Percentiles rank a stretch among this genome's conserved stretches.
Evolutionary conservation across 352 stramenopile genomes (phyloP).

Genomic region (Phytophthora podocarpi): DNA sequence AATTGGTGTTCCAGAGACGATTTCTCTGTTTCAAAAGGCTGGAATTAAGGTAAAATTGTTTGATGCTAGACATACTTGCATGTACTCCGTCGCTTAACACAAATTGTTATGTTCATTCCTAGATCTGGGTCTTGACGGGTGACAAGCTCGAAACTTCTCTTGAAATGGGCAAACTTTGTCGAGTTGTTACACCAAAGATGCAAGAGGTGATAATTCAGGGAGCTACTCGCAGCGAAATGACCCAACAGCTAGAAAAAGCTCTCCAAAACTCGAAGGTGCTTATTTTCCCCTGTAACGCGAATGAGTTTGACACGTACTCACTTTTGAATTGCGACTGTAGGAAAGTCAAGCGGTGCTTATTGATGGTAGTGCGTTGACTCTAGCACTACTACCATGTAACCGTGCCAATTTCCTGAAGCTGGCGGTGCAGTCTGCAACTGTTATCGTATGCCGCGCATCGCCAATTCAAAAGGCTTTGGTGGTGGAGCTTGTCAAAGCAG

Average conservation of each 20-base stretch:
- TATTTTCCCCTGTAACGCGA: too few relatives aligned
- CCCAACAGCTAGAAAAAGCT: constrained; percentile 52
- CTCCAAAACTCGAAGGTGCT: constrained; percentile 50
- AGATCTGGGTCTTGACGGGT: constrained; percentile 94
- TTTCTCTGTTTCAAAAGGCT: constrained; percentile 87
- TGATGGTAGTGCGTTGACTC: constrained; percentile 65
- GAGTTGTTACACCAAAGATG: constrained; percentile 84
- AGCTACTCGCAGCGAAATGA: constrained; percentile 52
- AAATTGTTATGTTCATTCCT: not conserved
- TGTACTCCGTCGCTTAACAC: too few relatives aligned
- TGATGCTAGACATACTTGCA: too few relatives aligned
- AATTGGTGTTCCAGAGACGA: constrained; percentile 95
- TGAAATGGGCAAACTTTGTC: constrained; percentile 96
- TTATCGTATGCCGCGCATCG: constrained; percentile 90
- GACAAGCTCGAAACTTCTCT: constrained; percentile 99
- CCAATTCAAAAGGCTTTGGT: constrained; percentile 91
- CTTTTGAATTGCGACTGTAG: too few relatives aligned
- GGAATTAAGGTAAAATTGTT: constrained; percentile 97
- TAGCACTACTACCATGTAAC: constrained; percentile 58
- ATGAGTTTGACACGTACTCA: too few relatives aligned
- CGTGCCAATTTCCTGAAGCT: constrained; percentile 72
- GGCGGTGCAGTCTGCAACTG: constrained; percentile 73
- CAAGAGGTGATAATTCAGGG: constrained; percentile 73
- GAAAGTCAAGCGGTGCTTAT: constrained; percentile 75
- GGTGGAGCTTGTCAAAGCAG: constrained; percentile 94